Conservation (phyloP, 2,329 filamentous ascomycete genomes). For the Hypocreales sp. region DNA sequence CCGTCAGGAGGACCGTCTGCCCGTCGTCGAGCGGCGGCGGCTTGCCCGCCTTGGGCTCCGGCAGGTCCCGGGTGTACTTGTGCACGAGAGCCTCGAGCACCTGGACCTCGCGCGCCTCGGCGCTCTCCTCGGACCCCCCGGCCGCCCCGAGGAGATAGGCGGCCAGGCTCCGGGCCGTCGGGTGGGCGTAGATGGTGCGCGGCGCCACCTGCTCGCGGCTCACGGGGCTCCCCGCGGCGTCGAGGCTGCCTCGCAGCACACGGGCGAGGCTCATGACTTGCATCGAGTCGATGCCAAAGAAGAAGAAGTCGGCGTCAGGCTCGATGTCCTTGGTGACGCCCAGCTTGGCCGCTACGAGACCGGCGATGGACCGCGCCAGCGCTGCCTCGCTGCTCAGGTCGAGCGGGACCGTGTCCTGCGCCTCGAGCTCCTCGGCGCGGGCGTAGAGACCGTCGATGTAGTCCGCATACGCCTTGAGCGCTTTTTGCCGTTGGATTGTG, state of each 20-base stretch:
- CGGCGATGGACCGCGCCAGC: conserved; percentile 10
- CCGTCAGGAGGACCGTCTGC: conserved; percentile 62
- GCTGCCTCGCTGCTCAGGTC: conserved; percentile 9
- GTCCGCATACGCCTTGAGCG: conserved; percentile 23
- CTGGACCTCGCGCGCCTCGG: background rate
- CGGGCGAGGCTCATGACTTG: conserved; percentile 15
- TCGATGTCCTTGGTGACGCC: conserved; percentile 7
- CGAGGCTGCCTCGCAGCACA: conserved; percentile 7
- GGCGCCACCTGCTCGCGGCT: conserved; percentile 7
- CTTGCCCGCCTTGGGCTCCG: conserved; percentile 6
- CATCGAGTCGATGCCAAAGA: conserved; percentile 22
- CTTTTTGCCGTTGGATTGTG: conserved; percentile 23
- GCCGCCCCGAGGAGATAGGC: conserved; percentile 2
- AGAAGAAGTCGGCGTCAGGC: conserved; percentile 19
- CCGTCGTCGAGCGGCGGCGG: conserved; percentile 11
- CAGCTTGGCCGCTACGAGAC: conserved; percentile 4
- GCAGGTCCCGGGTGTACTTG: conserved; percentile 15
- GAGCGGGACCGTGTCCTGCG: conserved; percentile 1
- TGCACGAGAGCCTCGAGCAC: conserved; percentile 6
- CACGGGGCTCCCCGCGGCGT: conserved; percentile 5
- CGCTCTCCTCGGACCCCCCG: background rate
- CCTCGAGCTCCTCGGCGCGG: conserved; percentile 5
- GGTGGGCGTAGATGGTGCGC: conserved; percentile 13
- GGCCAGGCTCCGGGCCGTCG: conserved; percentile 12
- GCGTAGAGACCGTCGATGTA: conserved; percentile 27